phyloP scores from a whole-genome alignment of 2,329 filamentous ascomycete species.

The Diaporthe sp. region DNA sequence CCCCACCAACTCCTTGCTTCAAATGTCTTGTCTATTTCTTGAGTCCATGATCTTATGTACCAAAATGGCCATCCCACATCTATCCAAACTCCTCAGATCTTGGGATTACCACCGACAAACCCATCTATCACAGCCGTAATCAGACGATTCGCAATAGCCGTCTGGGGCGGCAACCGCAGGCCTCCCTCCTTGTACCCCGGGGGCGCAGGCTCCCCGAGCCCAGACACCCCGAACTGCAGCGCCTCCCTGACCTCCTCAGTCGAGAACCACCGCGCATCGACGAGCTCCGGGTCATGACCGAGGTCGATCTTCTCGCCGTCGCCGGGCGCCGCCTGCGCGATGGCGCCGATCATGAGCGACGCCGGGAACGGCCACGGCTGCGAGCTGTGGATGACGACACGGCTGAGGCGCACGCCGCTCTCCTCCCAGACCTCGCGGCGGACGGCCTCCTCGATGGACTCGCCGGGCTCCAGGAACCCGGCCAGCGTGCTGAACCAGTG shows the following conservation, averaged over 20 bases:
- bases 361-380: slow-evolving; percentile 92
- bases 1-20: slow-evolving; percentile 2
- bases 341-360: slow-evolving; percentile 87
- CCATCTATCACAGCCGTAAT: slow-evolving; percentile 84
- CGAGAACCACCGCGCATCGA: slow-evolving; percentile 89
- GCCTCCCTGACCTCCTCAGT: slow-evolving; percentile 85
- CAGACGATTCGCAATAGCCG: slow-evolving; percentile 93
- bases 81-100: slow-evolving; percentile 55
- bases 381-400: slow-evolving; percentile 84
- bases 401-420: slow-evolving; percentile 79
- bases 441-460: slow-evolving; percentile 87
- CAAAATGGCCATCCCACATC: neutral
- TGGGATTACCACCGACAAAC: slow-evolving; percentile 70
- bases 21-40: slow-evolving; percentile 18
- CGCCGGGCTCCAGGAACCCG: slow-evolving; percentile 87
- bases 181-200: slow-evolving; percentile 80
- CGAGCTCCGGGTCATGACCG: slow-evolving; percentile 90
- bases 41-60: neutral
- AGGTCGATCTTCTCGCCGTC: slow-evolving; percentile 84
- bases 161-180: slow-evolving; percentile 83
- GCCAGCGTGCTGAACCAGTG: slow-evolving; percentile 92
- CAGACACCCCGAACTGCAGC: slow-evolving; percentile 74
- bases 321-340: slow-evolving; percentile 84
- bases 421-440: slow-evolving; percentile 90
- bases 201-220: slow-evolving; percentile 73